Base-by-base conservation (phyloP, 2,329 filamentous ascomycete genomes). In the Stemphylium lycopersici region DNA sequence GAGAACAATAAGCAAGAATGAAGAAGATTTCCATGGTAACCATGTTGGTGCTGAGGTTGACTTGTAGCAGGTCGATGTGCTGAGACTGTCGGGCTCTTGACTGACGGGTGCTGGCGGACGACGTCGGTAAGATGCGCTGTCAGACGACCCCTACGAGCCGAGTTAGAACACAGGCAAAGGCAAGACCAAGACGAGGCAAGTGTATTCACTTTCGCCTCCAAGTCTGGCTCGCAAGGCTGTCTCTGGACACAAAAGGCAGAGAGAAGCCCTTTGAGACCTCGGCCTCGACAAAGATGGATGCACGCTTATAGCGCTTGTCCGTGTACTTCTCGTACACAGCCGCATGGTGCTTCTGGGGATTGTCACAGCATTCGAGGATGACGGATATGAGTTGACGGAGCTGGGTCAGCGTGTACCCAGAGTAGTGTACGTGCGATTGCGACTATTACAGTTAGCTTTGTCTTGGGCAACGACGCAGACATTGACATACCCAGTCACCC, bases 311-410 rank as follows among this genome's bases (percentile, higher is more conserved):
- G 48, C 90, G 87, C 71, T 88, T 90, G 74, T 96, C 90, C 33
- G 86, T 83, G 77, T 97, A 99, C 77, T 99, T 99, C 51, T 96
- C 91, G 71, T 86, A 97, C 37, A 99, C 89, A 6, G 92, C 91
- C 24, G 81, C 78, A 72, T 99, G 95, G 72, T 99, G 95, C 68
- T 88, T 87, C 59, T 83, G 83, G 6, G 92, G 90, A 51, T 87
- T 84, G 56, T 91, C 87, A 77, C 92, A 96, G 79, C 93, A 98
- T 65, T 96, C 91, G 44, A 96, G 79, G 61, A 99, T 87, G 74
- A 90, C 87, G 12, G 82, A 81, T 41, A 97, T 83, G 33, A 97
- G 79, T 2, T 89, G 87, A 68, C 87, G 87, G 51, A 99, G 81
- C 76, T 99, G 95, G 40, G 81, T 78, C 78, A 90, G 92, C 2